Evolutionary conservation across 345 rosid genomes (phyloP).

Genomic region (Gossypium mustelinum): DNA sequence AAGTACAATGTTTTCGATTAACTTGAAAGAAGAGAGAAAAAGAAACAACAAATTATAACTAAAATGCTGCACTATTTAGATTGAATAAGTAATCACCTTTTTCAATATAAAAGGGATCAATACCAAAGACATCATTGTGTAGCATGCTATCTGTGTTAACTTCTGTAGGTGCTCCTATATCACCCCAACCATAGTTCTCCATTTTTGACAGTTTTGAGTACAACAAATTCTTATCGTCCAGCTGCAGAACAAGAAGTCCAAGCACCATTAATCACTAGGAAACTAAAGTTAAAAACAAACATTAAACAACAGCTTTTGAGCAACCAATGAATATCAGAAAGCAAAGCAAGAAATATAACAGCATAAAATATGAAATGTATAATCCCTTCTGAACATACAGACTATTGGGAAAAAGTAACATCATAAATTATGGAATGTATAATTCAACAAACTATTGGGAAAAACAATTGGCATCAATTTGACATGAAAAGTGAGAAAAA

Average conservation of each 20-base stretch:
- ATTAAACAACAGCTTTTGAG: not conserved
- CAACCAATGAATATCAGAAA: not conserved
- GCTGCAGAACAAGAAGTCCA: constrained; percentile 36
- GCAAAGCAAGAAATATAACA: not conserved
- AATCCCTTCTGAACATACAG: not conserved
- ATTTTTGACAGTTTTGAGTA: constrained; percentile 40
- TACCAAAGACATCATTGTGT: constrained; percentile 52
- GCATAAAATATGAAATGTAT: not conserved
- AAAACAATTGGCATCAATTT: not conserved
- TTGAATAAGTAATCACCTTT: constrained; percentile 44
- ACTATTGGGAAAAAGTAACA: not conserved
- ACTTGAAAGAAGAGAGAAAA: too few relatives aligned
- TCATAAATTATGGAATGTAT: not conserved
- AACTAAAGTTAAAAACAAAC: not conserved
- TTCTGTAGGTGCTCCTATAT: constrained; percentile 33
- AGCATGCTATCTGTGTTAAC: constrained; percentile 38
- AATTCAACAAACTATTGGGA: not conserved
- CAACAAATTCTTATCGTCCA: constrained; percentile 23
- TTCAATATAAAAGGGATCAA: constrained; percentile 70
- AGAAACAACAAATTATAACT: not conserved
- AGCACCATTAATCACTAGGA: not conserved
- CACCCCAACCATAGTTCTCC: constrained; percentile 86
- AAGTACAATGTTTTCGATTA: not conserved
- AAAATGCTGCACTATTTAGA: not conserved
- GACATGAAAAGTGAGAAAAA: not conserved